Evolutionary conservation across 495 filamentous ascomycete genomes (phyloP).

Genomic region (Penicillium fimorum): DNA sequence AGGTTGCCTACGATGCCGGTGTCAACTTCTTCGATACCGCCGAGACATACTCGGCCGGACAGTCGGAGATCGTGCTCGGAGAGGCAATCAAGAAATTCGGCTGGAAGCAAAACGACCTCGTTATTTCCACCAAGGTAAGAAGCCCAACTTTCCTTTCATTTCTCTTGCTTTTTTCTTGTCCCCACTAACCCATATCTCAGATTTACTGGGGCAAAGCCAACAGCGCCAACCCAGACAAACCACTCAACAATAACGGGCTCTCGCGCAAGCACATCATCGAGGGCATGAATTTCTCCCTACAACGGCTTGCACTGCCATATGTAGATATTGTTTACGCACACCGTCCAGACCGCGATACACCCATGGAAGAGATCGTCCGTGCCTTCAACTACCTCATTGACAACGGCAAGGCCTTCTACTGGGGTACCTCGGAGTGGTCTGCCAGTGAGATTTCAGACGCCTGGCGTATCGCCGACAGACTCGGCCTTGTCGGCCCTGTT

Average conservation of each 20-base stretch:
- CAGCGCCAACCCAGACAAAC: slow-evolving; percentile 58
- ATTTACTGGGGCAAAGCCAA: slow-evolving; percentile 66
- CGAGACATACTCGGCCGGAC: slow-evolving; percentile 53
- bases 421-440: slow-evolving; percentile 87
- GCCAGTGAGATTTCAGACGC: slow-evolving; percentile 79
- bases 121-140: slow-evolving; percentile 78
- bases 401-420: slow-evolving; percentile 80
- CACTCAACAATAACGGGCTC: slow-evolving; percentile 73
- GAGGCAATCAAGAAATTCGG: slow-evolving; percentile 57
- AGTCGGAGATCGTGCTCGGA: slow-evolving; percentile 74
- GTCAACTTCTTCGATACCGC: slow-evolving; percentile 70
- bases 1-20: slow-evolving; percentile 71
- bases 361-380: slow-evolving; percentile 83
- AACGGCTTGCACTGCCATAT: slow-evolving; percentile 65
- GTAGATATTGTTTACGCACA: slow-evolving; percentile 85
- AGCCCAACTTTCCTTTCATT: background rate
- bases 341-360: slow-evolving; percentile 76
- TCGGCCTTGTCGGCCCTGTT: slow-evolving; percentile 75
- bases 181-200: slow-evolving; percentile 27
- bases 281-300: slow-evolving; percentile 61
- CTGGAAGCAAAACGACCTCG: slow-evolving; percentile 77
- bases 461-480: slow-evolving; percentile 67
- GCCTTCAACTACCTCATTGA: slow-evolving; percentile 80
- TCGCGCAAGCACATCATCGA: slow-evolving; percentile 83
- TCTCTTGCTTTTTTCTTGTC: background rate